Conservation (phyloP, 345 rosid species). For the Noccaea bulbosa region DNA sequence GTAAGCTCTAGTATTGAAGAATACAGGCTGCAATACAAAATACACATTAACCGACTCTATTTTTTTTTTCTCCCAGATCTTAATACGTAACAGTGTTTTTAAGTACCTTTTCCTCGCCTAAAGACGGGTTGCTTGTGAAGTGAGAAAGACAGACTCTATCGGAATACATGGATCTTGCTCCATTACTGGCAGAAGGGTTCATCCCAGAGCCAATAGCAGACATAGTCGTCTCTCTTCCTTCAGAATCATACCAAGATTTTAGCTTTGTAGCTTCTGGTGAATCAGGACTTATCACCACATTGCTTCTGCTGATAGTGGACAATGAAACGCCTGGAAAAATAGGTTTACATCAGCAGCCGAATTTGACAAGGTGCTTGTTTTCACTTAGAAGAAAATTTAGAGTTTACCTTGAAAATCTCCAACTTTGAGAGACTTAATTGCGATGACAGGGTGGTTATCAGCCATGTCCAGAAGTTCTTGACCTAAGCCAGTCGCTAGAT, state of each 20-base stretch:
- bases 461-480: constrained; percentile 76
- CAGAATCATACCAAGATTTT: constrained; percentile 81
- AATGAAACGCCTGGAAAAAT: constrained; percentile 69
- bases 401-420: constrained; percentile 89
- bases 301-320: constrained; percentile 71
- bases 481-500: constrained; percentile 74
- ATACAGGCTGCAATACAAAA: constrained; percentile 68
- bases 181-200: constrained; percentile 57
- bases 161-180: constrained; percentile 70
- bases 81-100: not conserved
- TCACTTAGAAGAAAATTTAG: not conserved
- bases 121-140: constrained; percentile 61
- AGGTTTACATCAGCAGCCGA: constrained; percentile 10
- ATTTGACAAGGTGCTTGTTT: not conserved
- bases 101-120: constrained; percentile 86
- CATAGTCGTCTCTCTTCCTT: constrained; percentile 82
- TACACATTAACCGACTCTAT: constrained; percentile 7
- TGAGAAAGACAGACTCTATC: constrained; percentile 70
- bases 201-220: constrained; percentile 69
- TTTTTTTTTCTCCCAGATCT: constrained; percentile 6
- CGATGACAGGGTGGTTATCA: constrained; percentile 70
- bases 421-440: constrained; percentile 82
- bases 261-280: constrained; percentile 70
- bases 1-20: constrained; percentile 67
- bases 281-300: constrained; percentile 70